phyloP scores from a whole-genome alignment of 2,329 filamentous ascomycete species.

The Scedosporium minutisporum region DNA sequence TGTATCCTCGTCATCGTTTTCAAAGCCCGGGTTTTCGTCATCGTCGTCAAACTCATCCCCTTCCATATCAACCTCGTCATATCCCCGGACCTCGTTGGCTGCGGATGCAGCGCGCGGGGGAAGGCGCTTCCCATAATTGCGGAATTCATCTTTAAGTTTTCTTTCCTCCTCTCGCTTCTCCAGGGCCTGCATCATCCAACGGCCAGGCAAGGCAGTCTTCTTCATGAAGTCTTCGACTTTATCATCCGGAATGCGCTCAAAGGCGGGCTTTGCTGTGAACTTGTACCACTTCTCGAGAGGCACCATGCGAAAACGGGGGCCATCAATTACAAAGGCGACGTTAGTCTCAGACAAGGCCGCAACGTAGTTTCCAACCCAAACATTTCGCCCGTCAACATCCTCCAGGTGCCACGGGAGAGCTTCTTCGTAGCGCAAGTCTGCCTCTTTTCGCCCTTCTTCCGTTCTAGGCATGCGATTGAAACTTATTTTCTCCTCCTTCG shows the following conservation, averaged over 20 bases:
- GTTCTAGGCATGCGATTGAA: conserved; percentile 71
- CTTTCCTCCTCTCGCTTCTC: conserved; percentile 42
- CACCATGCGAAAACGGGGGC: conserved; percentile 68
- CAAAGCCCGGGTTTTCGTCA: conserved; percentile 65
- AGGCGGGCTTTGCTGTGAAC: conserved; percentile 71
- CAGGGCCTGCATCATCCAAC: conserved; percentile 2
- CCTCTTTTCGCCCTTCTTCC: conserved; percentile 70
- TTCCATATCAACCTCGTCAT: conserved; percentile 57
- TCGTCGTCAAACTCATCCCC: conserved; percentile 78
- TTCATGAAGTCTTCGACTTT: conserved; percentile 78
- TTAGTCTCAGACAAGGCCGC: conserved; percentile 78
- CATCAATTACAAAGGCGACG: conserved; percentile 65
- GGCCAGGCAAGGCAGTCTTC: conserved; percentile 39
- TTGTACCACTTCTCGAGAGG: conserved; percentile 95
- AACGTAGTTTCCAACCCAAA: conserved; percentile 88
- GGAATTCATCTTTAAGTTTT: conserved; percentile 48
- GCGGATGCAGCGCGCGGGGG: conserved; percentile 6
- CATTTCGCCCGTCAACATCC: conserved; percentile 90
- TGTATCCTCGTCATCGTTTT: conserved; percentile 70
- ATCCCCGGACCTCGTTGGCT: conserved; percentile 33
- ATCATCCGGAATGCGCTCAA: conserved; percentile 66
- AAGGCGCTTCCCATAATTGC: background rate
- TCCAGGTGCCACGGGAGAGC: conserved; percentile 94
- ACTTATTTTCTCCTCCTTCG: conserved; percentile 76
- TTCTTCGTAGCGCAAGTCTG: conserved; percentile 78